These are phyloP conservation scores for Kodamaea ohmeri DNA, from an alignment of 1,139 yeast genomes.

Conservation along the genomic window DNA sequence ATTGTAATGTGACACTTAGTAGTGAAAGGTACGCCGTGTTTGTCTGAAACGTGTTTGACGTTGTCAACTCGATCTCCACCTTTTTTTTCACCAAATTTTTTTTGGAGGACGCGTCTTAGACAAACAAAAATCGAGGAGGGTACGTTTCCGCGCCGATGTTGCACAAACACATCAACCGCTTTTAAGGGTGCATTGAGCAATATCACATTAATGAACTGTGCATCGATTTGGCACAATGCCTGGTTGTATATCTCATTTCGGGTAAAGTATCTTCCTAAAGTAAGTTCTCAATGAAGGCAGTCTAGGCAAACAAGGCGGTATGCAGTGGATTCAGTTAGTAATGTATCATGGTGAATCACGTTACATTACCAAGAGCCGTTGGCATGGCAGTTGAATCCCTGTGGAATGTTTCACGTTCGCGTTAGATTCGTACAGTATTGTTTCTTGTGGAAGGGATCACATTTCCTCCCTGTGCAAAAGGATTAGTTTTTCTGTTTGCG, in stretches of 20 bases:
- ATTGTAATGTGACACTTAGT: no score
- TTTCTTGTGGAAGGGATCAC: constrained; percentile 1
- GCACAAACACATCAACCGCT: neutral
- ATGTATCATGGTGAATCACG: no score
- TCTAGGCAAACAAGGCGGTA: no score
- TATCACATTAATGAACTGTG: neutral
- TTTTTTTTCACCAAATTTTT: neutral
- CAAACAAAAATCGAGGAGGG: neutral
- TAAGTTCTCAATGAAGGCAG: no score
- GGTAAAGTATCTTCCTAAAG: no score
- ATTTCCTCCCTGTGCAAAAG: no score
- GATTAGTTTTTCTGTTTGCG: neutral
- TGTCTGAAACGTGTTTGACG: neutral
- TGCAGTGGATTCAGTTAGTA: no score
- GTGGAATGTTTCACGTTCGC: constrained; percentile 5
- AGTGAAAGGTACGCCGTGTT: neutral
- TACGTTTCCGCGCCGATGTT: neutral
- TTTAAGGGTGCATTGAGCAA: neutral
- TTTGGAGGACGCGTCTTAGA: neutral
- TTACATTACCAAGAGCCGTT: neutral
- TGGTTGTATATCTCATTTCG: no score
- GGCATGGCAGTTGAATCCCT: neutral
- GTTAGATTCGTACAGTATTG: neutral
- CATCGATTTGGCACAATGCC: neutral
- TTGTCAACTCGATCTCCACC: neutral